Evolutionary conservation across 2,329 filamentous ascomycete species (phyloP).

Genomic region (Diplodia mutila): DNA sequence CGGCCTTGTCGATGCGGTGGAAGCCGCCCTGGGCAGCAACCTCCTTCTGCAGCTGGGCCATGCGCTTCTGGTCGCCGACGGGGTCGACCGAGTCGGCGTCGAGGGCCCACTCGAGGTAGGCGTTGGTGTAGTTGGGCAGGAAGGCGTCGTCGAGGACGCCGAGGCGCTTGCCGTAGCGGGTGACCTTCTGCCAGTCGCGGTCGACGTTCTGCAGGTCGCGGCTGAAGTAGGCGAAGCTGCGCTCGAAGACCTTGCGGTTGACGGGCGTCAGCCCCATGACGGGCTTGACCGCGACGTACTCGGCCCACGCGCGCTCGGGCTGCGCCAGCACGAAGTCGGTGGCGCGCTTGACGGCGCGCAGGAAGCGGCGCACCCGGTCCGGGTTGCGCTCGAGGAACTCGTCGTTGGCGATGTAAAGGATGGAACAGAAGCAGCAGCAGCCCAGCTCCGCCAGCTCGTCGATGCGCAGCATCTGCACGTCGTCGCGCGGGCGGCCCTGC

Average conservation of each 20-base stretch:
- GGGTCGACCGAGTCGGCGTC: conserved; percentile 69
- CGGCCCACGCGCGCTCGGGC: conserved; percentile 66
- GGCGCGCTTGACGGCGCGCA: conserved; percentile 73
- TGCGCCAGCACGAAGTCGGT: conserved; percentile 71
- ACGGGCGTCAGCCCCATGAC: conserved; percentile 65
- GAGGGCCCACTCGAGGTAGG: conserved; percentile 68
- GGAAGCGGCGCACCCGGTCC: conserved; percentile 68
- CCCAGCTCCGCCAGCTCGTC: conserved; percentile 78
- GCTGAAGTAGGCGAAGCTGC: conserved; percentile 76
- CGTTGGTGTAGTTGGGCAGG: conserved; percentile 74
- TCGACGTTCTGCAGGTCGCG: conserved; percentile 73
- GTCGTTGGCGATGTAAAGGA: conserved; percentile 80
- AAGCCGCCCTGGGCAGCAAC: conserved; percentile 70
- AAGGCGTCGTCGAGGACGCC: conserved; percentile 68
- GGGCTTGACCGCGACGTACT: conserved; percentile 74
- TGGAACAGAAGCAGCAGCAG: conserved; percentile 83
- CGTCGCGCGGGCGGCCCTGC: conserved; percentile 65
- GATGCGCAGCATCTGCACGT: conserved; percentile 81
- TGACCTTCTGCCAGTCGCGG: conserved; percentile 79
- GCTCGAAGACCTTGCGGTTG: conserved; percentile 80
- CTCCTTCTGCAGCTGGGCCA: conserved; percentile 69
- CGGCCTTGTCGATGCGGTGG: conserved; percentile 48
- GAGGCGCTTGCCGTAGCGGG: conserved; percentile 73
- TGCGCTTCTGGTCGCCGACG: conserved; percentile 73
- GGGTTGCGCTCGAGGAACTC: conserved; percentile 68